Evolutionary conservation across 305 asterid species (phyloP), one percentile per base, ranked within the genome.

Genomic region (Ajuga reptans): DNA sequence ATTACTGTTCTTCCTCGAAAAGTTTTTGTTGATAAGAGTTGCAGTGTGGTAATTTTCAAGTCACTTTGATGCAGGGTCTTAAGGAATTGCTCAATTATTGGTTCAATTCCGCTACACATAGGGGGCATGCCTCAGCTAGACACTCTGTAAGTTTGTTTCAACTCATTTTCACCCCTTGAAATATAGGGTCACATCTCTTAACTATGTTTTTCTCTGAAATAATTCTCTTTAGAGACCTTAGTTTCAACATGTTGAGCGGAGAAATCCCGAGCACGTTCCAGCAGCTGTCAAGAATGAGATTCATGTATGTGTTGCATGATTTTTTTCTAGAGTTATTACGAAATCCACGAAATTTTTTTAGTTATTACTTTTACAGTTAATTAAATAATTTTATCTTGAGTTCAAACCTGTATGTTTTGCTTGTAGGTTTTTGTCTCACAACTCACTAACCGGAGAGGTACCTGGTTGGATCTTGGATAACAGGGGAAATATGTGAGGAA

Each of bases 61-160:
- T 59, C 50, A 18, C 47, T 67, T 17, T 77, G 78, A 36, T 81
- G 85, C 91, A 90, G 97, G 79, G 51, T 79, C 68, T 62, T 90
- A 69, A 86, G 89, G 72, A 92, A 90, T 81, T 92, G 96, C 77
- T 90, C 91, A 9, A 83, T 92, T 78, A 21, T 4, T 47, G 97
- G 84, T 73, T 16, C 46, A 6, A 90, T 92, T 60, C 95, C 97
- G 2, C 60, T 46, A 8, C 75, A 80, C 78, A 5, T 92, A 8
- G 81, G 81, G 68, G 64, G 2, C 56, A 52, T 83, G 83, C 33
- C 1, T 39, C 0, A 0, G 0, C 69, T 92, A 66, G 72, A 66
- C 69, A 70, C 77, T 65, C 61, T 90, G 98, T 90, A 80, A 86
- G 95, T 77, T 33, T 68, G 55, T 33, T 29, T 65, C 15, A 8